phyloP scores from a whole-genome alignment of 2,329 filamentous ascomycete species.

The Diaporthe vexans region DNA sequence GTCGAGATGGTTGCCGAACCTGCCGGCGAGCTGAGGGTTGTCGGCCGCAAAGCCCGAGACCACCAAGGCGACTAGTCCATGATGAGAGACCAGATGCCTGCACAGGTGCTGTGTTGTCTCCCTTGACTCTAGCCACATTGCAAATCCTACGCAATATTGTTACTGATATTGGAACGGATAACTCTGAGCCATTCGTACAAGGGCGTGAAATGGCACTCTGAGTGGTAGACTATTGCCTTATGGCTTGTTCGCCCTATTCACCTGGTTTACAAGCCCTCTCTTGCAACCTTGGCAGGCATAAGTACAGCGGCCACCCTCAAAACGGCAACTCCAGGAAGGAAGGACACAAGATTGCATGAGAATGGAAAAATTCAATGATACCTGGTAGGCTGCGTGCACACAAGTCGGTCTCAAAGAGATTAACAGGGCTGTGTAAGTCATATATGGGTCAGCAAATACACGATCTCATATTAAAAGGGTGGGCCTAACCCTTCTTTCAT shows the following conservation, averaged over 20 bases:
- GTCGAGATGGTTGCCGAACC: slow-evolving; percentile 1
- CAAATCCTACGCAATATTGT: background rate
- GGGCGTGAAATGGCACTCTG: too few relatives aligned
- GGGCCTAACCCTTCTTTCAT: slow-evolving; percentile 19
- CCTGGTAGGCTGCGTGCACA: background rate
- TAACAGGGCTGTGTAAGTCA: slow-evolving; percentile 13
- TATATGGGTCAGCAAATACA: slow-evolving; percentile 22
- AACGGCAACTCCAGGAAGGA: background rate
- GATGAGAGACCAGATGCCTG: background rate
- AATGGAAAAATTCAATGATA: background rate
- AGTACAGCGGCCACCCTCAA: too few relatives aligned
- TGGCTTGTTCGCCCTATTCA: background rate
- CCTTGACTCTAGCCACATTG: background rate
- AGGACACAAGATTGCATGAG: background rate
- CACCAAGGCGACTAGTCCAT: background rate
- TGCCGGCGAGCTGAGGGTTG: slow-evolving; percentile 2
- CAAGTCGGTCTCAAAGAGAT: slow-evolving; percentile 11
- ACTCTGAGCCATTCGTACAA: background rate
- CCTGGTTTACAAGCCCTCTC: background rate
- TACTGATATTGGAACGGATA: too few relatives aligned
- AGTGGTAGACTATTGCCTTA: too few relatives aligned
- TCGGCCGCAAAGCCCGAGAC: background rate
- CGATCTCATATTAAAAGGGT: slow-evolving; percentile 22
- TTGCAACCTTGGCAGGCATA: too few relatives aligned
- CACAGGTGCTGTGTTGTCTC: background rate